Percentiles rank a stretch among this genome's conserved stretches.
phyloP scores from a whole-genome alignment of 2,329 filamentous ascomycete genomes.

The Paecilomyces variotii region DNA sequence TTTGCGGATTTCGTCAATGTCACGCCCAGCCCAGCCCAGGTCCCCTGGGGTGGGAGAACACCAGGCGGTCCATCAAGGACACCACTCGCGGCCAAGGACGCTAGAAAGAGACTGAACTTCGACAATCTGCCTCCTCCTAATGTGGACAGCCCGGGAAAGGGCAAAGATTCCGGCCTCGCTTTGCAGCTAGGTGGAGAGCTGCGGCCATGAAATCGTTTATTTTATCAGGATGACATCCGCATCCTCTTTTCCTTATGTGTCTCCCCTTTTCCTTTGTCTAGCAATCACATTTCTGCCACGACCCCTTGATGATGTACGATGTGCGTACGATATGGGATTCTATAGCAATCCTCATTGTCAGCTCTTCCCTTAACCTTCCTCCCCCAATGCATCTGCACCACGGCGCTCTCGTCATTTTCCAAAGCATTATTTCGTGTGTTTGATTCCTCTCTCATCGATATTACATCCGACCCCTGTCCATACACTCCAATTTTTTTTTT shows the following conservation, averaged over 20 bases:
- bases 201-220: conserved; percentile 34
- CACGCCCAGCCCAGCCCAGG: conserved; percentile 89
- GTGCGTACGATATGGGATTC: conserved; percentile 2
- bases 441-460: conserved; percentile 1
- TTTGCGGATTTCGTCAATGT: conserved; percentile 97
- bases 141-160: conserved; percentile 34
- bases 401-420: conserved; percentile 4
- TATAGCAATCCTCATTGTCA: neutral
- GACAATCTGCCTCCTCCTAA: conserved; percentile 60
- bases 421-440: conserved; percentile 1
- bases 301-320: conserved; percentile 4
- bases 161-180: conserved; percentile 47
- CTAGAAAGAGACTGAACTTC: conserved; percentile 73
- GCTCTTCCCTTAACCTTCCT: neutral
- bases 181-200: conserved; percentile 61
- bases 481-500: neutral
- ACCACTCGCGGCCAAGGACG: conserved; percentile 58
- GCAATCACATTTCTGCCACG: conserved; percentile 3
- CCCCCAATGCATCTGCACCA: neutral
- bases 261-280: neutral
- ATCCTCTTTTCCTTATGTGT: neutral
- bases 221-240: conserved; percentile 5
- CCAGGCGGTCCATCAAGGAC: conserved; percentile 54
- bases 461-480: conserved; percentile 6
- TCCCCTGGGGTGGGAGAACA: conserved; percentile 59